Base-by-base conservation (phyloP, 768 basidiomycete genomes). In the Saitozyma podzolica region DNA sequence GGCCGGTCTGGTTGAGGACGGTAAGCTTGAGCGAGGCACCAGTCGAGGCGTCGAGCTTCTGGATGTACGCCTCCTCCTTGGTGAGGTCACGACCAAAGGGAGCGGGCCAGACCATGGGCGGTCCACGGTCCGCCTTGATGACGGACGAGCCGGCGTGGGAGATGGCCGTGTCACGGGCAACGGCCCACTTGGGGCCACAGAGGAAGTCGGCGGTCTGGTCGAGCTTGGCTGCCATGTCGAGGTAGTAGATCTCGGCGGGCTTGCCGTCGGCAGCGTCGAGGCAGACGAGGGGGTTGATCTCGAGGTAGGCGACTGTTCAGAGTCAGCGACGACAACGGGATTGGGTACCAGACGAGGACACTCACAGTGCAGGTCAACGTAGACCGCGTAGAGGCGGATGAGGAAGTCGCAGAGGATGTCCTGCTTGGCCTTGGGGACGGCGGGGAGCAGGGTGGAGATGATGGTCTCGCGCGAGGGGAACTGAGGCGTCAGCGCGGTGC, bases 141-240 rank as follows among this genome's bases (percentile, higher is more conserved):
- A 89, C 84, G 65, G 85, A 80, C 2, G 83, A 80, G 17, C 66
- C 66, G 53, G 82, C 82, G 41, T 60, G 52, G 39, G 87, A 85
- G 60, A 90, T 80, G 6, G 61, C 54, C 40, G 54, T 62, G 80
- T 98, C 96, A 72, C 95, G 88, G 52, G 95, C 95, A 72, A 98
- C 88, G 42, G 95, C 92, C 96, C 95, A 99, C 83, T 96, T 99
- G 73, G 92, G 92, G 19, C 96, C 95, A 75, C 92, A 95, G 76
- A 98, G 90, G 77, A 88, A 93, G 82, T 99, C 95, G 50, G 96
- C 96, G 8, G 96, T 98, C 83, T 98, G 96, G 79, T 99, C 96
- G 67, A 99, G 89, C 84, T 98, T 99, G 73, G 95, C 96, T 48
- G 96, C 96, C 95, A 99, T 98, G 80, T 99, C 95, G 66, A 99